phyloP scores from a whole-genome alignment of 768 basidiomycete species.

The Gloeostereum incarnatum region DNA sequence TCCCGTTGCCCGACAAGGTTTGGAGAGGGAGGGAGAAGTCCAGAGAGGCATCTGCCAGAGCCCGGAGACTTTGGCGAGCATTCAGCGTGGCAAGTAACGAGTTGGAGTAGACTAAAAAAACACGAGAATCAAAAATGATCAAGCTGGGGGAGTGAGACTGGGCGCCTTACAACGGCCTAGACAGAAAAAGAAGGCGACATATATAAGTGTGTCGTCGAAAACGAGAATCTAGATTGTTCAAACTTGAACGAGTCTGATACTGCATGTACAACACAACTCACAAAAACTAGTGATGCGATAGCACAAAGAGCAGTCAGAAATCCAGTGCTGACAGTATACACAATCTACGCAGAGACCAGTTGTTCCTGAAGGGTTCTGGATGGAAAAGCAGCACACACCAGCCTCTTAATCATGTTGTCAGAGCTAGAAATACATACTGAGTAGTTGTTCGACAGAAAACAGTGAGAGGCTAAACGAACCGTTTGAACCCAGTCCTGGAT shows the following conservation, averaged over 20 bases:
- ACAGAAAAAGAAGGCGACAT: slow-evolving; percentile 50
- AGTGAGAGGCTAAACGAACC: slow-evolving; percentile 19
- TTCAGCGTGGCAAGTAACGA: slow-evolving; percentile 46
- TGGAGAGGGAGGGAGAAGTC: slow-evolving; percentile 39
- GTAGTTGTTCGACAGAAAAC: slow-evolving; percentile 8
- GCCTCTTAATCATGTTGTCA: slow-evolving; percentile 34
- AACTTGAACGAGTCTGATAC: neutral
- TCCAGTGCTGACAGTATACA: slow-evolving; percentile 32
- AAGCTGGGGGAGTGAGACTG: slow-evolving; percentile 5
- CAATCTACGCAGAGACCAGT: slow-evolving; percentile 20
- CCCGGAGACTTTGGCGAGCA: slow-evolving; percentile 25
- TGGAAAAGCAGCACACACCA: slow-evolving; percentile 10
- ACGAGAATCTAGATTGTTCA: slow-evolving; percentile 27
- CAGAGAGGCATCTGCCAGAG: slow-evolving; percentile 33
- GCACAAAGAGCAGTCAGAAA: slow-evolving; percentile 32
- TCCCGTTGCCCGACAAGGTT: slow-evolving; percentile 27
- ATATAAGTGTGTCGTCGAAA: slow-evolving; percentile 41
- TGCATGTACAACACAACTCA: slow-evolving; percentile 13
- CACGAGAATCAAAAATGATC: neutral
- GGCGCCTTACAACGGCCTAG: slow-evolving; percentile 41
- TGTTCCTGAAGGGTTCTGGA: slow-evolving; percentile 1
- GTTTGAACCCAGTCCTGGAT: slow-evolving; percentile 45
- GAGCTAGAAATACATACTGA: slow-evolving; percentile 19
- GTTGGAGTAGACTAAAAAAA: slow-evolving; percentile 39
- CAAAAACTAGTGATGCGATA: slow-evolving; percentile 30